phyloP scores from a whole-genome alignment of 1,284 basidiomycete species.

The Ustilago loliicola region DNA sequence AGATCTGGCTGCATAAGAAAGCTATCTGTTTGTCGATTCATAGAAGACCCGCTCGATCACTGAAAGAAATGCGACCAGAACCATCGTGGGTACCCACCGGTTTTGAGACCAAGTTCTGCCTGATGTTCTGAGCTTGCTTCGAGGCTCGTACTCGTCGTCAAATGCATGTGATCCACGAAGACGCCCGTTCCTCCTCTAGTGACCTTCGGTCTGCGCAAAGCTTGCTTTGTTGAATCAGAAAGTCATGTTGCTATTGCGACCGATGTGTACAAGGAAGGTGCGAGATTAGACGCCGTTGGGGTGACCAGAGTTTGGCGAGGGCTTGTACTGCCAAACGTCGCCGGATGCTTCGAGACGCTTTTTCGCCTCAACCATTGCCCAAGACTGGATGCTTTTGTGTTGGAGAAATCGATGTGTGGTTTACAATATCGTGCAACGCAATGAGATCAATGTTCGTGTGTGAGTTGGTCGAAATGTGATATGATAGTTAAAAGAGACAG shows the following conservation, averaged over 20 bases:
- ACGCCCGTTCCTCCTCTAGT: background rate
- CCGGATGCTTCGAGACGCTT: constrained; percentile 67
- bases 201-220: background rate
- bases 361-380: constrained; percentile 68
- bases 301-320: constrained; percentile 66
- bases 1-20: background rate
- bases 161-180: no score
- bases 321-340: constrained; percentile 67
- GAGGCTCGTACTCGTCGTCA: no score
- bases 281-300: constrained; percentile 44
- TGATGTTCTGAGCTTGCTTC: no score
- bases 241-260: constrained; percentile 16
- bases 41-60: no score
- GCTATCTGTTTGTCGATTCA: background rate
- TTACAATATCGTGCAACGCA: background rate
- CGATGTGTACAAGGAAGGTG: background rate
- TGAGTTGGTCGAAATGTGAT: constrained; percentile 6
- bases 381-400: constrained; percentile 61
- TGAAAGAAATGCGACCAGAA: no score
- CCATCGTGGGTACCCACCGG: no score
- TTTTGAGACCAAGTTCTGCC: no score
- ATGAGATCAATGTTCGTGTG: background rate
- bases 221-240: background rate
- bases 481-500: background rate
- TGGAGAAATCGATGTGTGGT: background rate